A percentile compares a stretch with the other conserved stretches of the same genome.
Evolutionary conservation across 1,284 basidiomycete species (phyloP).

Genomic region (Cryptococcus jaspeensis): DNA sequence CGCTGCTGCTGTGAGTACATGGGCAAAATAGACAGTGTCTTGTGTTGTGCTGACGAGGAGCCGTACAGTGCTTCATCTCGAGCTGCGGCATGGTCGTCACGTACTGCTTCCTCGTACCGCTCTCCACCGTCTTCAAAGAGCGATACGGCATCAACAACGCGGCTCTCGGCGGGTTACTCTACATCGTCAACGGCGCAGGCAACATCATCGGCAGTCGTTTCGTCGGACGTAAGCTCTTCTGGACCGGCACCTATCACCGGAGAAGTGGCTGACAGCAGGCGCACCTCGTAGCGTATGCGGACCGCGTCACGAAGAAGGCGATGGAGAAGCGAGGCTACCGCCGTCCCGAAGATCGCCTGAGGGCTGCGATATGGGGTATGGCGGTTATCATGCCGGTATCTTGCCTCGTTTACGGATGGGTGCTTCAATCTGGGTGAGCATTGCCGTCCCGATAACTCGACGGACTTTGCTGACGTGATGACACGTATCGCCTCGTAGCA

Average conservation of each 20-base stretch:
- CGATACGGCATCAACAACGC: slow-evolving; percentile 63
- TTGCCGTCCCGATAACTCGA: not conserved
- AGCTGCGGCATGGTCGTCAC: slow-evolving; percentile 37
- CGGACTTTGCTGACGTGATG: not conserved
- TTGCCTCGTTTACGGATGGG: slow-evolving; percentile 44
- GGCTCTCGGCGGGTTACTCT: slow-evolving; percentile 62
- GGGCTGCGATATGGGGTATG: slow-evolving; percentile 56
- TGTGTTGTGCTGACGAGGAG: not conserved
- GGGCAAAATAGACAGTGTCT: not conserved
- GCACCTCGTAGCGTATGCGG: slow-evolving; percentile 53
- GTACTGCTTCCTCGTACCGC: slow-evolving; percentile 28
- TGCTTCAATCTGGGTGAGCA: slow-evolving; percentile 29
- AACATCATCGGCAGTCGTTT: slow-evolving; percentile 62
- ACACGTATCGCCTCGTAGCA: not conserved
- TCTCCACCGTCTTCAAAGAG: slow-evolving; percentile 45
- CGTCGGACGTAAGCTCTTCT: slow-evolving; percentile 52
- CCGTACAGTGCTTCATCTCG: slow-evolving; percentile 27
- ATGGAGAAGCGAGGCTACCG: slow-evolving; percentile 55
- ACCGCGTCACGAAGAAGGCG: slow-evolving; percentile 55
- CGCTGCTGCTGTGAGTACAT: slow-evolving; percentile 56
- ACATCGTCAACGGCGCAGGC: slow-evolving; percentile 62
- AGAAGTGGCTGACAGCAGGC: not conserved
- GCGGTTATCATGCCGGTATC: slow-evolving; percentile 55
- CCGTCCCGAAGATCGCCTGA: slow-evolving; percentile 63
- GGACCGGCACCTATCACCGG: not conserved